Evolutionary conservation across 1,139 yeast species (phyloP), one percentile per base, ranked within the genome.

Genomic region (Nakaseomyces sp.): DNA sequence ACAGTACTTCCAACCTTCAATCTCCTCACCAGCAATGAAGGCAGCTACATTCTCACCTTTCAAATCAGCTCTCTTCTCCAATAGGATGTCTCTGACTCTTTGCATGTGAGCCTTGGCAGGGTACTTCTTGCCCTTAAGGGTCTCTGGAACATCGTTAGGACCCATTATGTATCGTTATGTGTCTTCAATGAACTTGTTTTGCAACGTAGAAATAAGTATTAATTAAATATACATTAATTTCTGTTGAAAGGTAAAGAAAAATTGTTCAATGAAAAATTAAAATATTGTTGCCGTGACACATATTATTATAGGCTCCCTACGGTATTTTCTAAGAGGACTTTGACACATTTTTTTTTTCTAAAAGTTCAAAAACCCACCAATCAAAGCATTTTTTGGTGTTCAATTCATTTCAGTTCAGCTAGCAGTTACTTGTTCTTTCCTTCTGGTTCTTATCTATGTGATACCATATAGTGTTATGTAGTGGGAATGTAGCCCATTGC

Each of bases 11-110:
- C 81, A 79, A 41, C 73, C 65, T 52, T 76, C 81, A 29, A 73
- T 63, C 43, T 69, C 68, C 43, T 85, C 81, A 3, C 95, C 94
- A 22, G 87, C 78, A 32, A 89, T 66, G 55, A 81, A 81, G 49
- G 82, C 65, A 4, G 66, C 38, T 13, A n/a, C 38, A 13, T 35
- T 12, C 12, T 20, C 38, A 20, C 7, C 7, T 2, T 20, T 35
- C 28, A 35, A 35, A 8, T 35, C 38, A 20, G 12, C 28, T 20
- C 28, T 35, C n/a, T 13, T 20, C 7, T 44, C 20, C 7, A 43
- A 18, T 9, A 48, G 40, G 18, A 44, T 30, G 3, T 43, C 30
- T 47, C 67, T 68, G 5, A 79, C 85, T 16, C 65, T 72, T 35
- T 63, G 54, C 32, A 85, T 84, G 60, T 85, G 95, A 20, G 28